Percentiles rank a stretch among this genome's conserved stretches.
Conservation (phyloP, 441 rosid genomes). For the Erodium texanum region DNA sequence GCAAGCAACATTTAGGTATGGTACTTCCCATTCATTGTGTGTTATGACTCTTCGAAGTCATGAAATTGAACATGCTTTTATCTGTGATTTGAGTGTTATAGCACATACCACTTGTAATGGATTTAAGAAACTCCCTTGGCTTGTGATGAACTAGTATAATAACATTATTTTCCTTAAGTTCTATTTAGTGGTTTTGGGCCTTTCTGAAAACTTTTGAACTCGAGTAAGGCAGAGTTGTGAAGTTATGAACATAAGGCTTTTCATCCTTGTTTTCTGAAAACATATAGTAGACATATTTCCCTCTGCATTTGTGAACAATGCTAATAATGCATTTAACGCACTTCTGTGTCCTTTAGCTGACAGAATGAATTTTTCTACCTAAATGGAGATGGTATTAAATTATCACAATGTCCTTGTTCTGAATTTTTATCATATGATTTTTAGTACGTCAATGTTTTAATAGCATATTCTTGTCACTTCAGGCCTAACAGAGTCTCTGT, state of each 20-base stretch:
- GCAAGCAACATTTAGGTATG: background rate
- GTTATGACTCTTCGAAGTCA: background rate
- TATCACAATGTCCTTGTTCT: slow-evolving; percentile 2
- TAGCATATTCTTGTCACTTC: slow-evolving; percentile 24
- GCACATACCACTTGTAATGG: background rate
- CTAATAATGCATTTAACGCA: background rate
- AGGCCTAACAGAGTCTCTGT: slow-evolving; percentile 94
- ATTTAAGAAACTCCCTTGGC: background rate
- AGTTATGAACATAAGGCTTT: background rate
- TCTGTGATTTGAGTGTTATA: background rate
- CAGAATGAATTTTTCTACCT: background rate
- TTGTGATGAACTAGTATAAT: background rate
- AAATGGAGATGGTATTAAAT: background rate
- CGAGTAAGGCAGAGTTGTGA: background rate
- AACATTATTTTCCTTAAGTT: background rate
- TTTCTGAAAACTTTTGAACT: background rate
- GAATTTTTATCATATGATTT: slow-evolving; percentile 1
- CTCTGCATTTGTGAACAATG: slow-evolving; percentile 1
- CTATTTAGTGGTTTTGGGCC: background rate
- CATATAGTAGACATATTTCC: background rate
- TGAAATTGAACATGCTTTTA: background rate
- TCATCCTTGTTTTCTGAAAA: background rate
- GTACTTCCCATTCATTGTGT: background rate
- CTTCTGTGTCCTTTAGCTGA: slow-evolving; percentile 5
- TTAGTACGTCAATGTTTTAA: background rate